These are phyloP conservation scores for Trichoderma hamatum DNA, from an alignment of 2,329 filamentous ascomycete species.

Conservation along the genomic window DNA sequence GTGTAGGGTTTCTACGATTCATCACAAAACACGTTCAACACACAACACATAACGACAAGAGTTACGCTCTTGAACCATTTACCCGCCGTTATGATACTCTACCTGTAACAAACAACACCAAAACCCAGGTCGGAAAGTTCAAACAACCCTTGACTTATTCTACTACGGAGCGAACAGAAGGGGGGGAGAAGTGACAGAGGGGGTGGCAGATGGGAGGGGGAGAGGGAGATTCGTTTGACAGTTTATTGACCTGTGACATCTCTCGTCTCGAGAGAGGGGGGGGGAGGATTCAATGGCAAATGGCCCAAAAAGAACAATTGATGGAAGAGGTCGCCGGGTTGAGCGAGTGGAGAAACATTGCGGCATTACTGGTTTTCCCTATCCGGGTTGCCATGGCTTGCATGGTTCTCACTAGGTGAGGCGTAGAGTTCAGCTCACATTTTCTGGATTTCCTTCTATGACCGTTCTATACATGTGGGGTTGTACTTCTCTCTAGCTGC, in stretches of 20 bases:
- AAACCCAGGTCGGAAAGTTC: not conserved
- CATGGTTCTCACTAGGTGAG: conserved; percentile 20
- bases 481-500: not conserved
- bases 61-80: conserved; percentile 15
- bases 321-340: conserved; percentile 11
- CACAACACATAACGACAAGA: not conserved
- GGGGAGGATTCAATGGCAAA: not conserved
- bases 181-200: not conserved
- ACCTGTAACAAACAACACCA: not conserved
- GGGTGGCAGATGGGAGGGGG: not conserved
- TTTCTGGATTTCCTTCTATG: conserved; percentile 11
- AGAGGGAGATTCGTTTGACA: conserved; percentile 1
- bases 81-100: not conserved
- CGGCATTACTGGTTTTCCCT: not conserved
- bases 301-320: conserved; percentile 10
- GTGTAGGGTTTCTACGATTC: not conserved
- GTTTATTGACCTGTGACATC: conserved; percentile 10
- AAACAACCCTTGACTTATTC: not conserved
- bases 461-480: conserved; percentile 23
- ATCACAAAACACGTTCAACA: not conserved
- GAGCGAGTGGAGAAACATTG: not conserved
- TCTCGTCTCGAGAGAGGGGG: not conserved
- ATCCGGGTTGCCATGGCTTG: conserved; percentile 6
- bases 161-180: not conserved
- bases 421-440: conserved; percentile 26